phyloP scores from a whole-genome alignment of 331 rosid genomes.

The Acacia concinna region DNA sequence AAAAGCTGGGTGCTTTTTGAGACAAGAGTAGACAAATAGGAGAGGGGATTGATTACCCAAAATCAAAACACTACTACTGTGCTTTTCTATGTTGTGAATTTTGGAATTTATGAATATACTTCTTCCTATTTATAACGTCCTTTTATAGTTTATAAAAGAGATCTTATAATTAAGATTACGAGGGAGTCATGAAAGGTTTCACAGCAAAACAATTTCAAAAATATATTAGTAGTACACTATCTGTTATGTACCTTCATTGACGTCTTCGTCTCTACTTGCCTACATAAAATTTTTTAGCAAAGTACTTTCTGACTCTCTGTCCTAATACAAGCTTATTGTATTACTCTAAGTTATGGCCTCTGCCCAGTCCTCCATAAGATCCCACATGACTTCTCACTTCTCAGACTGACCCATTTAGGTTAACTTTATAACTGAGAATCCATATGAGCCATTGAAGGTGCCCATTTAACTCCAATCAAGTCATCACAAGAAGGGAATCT shows the following conservation, averaged over 20 bases:
- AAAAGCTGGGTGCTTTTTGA: not conserved
- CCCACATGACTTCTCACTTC: constrained; percentile 26
- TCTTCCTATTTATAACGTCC: too few species aligned
- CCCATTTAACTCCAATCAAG: constrained; percentile 22
- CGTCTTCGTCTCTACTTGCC: not conserved
- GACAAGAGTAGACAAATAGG: not conserved
- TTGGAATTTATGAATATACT: too few species aligned
- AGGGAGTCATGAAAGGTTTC: not conserved
- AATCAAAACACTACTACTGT: not conserved
- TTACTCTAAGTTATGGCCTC: constrained; percentile 23
- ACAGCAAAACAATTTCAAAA: not conserved
- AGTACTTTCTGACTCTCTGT: constrained; percentile 18
- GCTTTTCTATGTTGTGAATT: not conserved
- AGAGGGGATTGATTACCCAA: not conserved
- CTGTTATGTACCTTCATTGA: not conserved
- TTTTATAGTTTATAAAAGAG: too few species aligned
- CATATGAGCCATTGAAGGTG: constrained; percentile 31
- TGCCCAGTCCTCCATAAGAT: constrained; percentile 20
- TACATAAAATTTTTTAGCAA: not conserved
- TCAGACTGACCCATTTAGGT: constrained; percentile 12
- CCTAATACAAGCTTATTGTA: not conserved
- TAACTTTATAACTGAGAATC: not conserved
- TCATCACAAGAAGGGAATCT: constrained; percentile 25
- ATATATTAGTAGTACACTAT: not conserved
- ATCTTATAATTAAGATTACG: too few species aligned